phyloP scores from a whole-genome alignment of 1,284 basidiomycete genomes.

The Trichosporon sp. region DNA sequence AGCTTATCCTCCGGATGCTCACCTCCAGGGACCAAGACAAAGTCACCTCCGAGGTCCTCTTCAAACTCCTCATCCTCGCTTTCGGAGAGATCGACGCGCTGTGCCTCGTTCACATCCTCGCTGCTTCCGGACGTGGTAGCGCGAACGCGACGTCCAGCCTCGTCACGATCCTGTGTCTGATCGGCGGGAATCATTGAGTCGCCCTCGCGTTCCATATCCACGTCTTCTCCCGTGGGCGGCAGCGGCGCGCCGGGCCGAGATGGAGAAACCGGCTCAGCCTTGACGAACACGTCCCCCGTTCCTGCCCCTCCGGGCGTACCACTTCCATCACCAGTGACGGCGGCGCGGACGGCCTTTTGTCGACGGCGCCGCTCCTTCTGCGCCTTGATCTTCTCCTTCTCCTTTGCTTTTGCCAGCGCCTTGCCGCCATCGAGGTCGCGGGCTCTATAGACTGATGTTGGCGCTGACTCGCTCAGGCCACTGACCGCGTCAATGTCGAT shows the following conservation, averaged over 20 bases:
- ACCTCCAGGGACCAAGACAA: conserved; percentile 50
- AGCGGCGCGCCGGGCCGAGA: not conserved
- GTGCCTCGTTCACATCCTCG: conserved; percentile 54
- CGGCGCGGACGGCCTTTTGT: conserved; percentile 17
- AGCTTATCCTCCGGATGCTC: conserved; percentile 59
- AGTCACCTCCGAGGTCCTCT: conserved; percentile 78
- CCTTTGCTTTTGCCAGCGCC: conserved; percentile 31
- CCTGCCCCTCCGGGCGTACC: conserved; percentile 1
- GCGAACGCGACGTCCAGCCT: conserved; percentile 30
- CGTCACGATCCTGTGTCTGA: conserved; percentile 38
- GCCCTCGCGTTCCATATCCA: conserved; percentile 20
- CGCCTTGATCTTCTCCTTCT: conserved; percentile 43
- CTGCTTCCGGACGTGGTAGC: conserved; percentile 31
- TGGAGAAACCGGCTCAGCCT: conserved; percentile 38
- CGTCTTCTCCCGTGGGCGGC: not conserved
- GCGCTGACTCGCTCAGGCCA: conserved; percentile 81
- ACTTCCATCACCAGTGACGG: not conserved
- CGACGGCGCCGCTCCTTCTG: conserved; percentile 10
- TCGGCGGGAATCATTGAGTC: conserved; percentile 39
- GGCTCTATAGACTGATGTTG: conserved; percentile 62
- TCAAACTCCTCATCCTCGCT: conserved; percentile 80
- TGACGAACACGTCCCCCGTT: conserved; percentile 20
- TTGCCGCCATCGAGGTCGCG: conserved; percentile 44
- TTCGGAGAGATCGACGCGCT: conserved; percentile 73
- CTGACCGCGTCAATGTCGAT: conserved; percentile 79